These are phyloP conservation scores for Mimosa pudica DNA, from an alignment of 306 rosid genomes.

Conservation along the genomic window DNA sequence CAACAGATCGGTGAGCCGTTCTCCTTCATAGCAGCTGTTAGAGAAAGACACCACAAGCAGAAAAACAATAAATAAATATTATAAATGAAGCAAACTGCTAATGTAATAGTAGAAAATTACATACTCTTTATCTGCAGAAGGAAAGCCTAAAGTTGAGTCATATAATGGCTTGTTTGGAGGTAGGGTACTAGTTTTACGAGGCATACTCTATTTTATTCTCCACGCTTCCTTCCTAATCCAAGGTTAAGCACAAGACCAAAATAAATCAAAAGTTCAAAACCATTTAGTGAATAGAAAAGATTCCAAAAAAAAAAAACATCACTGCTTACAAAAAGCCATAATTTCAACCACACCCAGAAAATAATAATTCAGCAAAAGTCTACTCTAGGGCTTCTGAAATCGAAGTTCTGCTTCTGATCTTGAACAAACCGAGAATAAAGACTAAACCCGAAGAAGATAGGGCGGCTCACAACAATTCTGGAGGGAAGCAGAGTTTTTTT, in stretches of 20 bases:
- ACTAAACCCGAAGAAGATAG: too few species aligned
- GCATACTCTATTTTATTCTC: conserved; percentile 31
- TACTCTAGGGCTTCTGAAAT: too few species aligned
- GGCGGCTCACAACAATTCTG: too few species aligned
- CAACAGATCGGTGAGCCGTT: conserved; percentile 54
- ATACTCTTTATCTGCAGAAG: conserved; percentile 37
- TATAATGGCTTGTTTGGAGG: conserved; percentile 38
- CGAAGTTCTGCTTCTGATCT: too few species aligned
- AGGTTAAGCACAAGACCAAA: conserved; percentile 16
- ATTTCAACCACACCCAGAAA: too few species aligned
- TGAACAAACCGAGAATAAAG: too few species aligned
- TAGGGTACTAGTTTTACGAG: conserved; percentile 24
- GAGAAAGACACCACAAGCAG: conserved; percentile 2
- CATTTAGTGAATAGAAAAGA: conserved; percentile 7
- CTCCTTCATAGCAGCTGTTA: conserved; percentile 50
- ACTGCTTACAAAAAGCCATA: too few species aligned
- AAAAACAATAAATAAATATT: conserved; percentile 14
- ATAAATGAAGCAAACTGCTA: neutral
- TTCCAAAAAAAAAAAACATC: too few species aligned
- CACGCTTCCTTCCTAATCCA: neutral
- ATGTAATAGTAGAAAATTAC: conserved; percentile 12
- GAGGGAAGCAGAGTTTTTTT: too few species aligned
- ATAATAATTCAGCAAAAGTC: too few species aligned
- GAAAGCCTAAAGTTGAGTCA: conserved; percentile 22
- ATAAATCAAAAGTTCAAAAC: neutral